These are phyloP conservation scores for Talaromyces liani DNA, from an alignment of 495 filamentous ascomycete species.

Conservation along the genomic window DNA sequence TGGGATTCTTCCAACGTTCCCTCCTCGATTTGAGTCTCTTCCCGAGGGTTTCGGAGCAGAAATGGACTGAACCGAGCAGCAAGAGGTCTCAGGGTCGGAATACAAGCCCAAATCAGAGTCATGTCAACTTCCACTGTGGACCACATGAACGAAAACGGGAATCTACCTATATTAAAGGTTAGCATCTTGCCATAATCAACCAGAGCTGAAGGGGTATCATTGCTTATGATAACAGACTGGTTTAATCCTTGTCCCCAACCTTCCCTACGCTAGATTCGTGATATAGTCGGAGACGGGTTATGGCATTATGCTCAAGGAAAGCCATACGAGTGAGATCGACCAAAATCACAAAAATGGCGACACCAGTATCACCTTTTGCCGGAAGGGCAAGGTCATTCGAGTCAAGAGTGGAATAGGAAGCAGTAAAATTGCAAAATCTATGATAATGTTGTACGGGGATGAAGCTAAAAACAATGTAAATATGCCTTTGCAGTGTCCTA, in stretches of 20 bases:
- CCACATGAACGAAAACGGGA: constrained; percentile 83
- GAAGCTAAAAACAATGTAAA: constrained; percentile 78
- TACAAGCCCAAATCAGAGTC: constrained; percentile 79
- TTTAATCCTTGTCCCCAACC: constrained; percentile 36
- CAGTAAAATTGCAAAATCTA: constrained; percentile 70
- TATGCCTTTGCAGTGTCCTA: constrained; percentile 59
- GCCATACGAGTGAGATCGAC: constrained; percentile 77
- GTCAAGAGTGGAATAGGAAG: constrained; percentile 85
- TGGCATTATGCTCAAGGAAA: constrained; percentile 70
- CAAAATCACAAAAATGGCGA: constrained; percentile 52
- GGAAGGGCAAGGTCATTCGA: constrained; percentile 68
- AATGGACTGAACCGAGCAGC: constrained; percentile 66
- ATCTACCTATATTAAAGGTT: constrained; percentile 44
- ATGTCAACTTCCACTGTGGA: constrained; percentile 84
- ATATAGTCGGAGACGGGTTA: constrained; percentile 14
- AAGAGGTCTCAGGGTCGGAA: constrained; percentile 88
- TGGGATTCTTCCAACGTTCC: not conserved
- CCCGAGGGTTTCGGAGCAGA: constrained; percentile 8
- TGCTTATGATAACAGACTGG: constrained; percentile 31
- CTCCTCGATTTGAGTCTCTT: constrained; percentile 48
- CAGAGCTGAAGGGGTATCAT: not conserved
- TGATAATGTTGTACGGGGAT: constrained; percentile 73
- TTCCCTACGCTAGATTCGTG: not conserved
- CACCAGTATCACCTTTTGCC: constrained; percentile 79
- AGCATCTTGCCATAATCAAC: no score